Evolutionary conservation across 2,329 filamentous ascomycete species (phyloP), one percentile per base, ranked within the genome.

Genomic region (Acrocalymma vagum): DNA sequence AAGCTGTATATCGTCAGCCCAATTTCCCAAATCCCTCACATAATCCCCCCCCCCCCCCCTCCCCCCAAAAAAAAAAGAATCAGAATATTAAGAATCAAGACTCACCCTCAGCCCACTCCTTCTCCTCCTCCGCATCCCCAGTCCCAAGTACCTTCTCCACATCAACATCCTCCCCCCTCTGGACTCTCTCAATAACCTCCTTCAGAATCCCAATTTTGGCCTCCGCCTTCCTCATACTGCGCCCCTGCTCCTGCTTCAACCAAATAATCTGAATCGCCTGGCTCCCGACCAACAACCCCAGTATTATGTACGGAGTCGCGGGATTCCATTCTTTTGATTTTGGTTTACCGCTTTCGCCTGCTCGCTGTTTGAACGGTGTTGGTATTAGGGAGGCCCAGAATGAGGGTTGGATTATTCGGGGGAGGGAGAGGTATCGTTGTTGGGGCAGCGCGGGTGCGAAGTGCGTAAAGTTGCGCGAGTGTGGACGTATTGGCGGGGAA

Each of bases 251-350:
- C 56, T 88, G 88, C 58, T 86, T 87, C 58, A 97, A 69, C 23
- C 85, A 79, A 62, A 99, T 86, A 79, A 94, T 88, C 60, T 96
- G 89, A 58, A 99, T 96, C 10, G 93, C 89, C 78, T 96, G 95
- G 48, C 90, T 96, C 4, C 95, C 95, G 51, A 97, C 93, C 50
- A 97, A 79, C 26, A 91, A 76, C 5, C 88, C 77, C 3, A 84
- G 67, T 42, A 82, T 62, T 43, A 93, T 83, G 71, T 87, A 92
- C 45, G 81, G 55, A 11, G 90, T 79, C 2, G 80, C 79, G 16
- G 91, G 79, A 14, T 77, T 76, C 69, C 72, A 74, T n/a, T 65
- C 67, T 51, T 68, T 62, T 3, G 62, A 14, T 25, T 43, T 41
- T n/a, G 57, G 41, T 11, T 11, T 16, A 4, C 30, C 38, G 32